Evolutionary conservation across 2,329 filamentous ascomycete genomes (phyloP).

Genomic region (Cordyceps cicadae): DNA sequence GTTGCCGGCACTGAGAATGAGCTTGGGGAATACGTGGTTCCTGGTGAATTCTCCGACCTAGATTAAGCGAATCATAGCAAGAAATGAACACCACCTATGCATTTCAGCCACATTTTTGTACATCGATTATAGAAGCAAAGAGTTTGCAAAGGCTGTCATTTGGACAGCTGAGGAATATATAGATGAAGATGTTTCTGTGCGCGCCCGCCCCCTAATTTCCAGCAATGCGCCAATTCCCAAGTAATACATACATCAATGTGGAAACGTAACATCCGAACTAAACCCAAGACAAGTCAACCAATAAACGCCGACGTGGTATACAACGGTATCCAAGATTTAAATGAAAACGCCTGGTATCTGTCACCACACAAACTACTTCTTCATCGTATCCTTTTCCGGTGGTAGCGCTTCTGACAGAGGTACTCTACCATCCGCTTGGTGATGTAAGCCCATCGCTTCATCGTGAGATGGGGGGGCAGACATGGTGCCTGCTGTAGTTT

Average conservation of each 20-base stretch:
- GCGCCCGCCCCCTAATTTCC: background rate
- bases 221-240: background rate
- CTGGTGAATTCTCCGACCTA: constrained; percentile 26
- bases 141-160: background rate
- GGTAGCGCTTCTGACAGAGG: constrained; percentile 14
- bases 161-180: background rate
- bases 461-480: constrained; percentile 19
- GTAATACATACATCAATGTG: background rate
- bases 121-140: background rate
- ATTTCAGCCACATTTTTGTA: background rate
- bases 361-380: background rate
- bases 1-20: constrained; percentile 31
- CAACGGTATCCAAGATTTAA: background rate
- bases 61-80: constrained; percentile 17
- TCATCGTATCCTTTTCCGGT: constrained; percentile 17
- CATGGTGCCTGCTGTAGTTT: background rate
- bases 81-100: background rate
- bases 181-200: background rate
- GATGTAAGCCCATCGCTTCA: constrained; percentile 23
- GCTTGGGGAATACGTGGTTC: constrained; percentile 30
- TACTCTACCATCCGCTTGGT: constrained; percentile 23
- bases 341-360: background rate
- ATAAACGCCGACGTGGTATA: background rate
- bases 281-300: background rate
- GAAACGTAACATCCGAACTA: background rate